Percentiles rank a stretch among this genome's conserved stretches.
These are phyloP conservation scores for Sordaria brevicollis DNA, from an alignment of 495 filamentous ascomycete genomes.

Conservation along the genomic window DNA sequence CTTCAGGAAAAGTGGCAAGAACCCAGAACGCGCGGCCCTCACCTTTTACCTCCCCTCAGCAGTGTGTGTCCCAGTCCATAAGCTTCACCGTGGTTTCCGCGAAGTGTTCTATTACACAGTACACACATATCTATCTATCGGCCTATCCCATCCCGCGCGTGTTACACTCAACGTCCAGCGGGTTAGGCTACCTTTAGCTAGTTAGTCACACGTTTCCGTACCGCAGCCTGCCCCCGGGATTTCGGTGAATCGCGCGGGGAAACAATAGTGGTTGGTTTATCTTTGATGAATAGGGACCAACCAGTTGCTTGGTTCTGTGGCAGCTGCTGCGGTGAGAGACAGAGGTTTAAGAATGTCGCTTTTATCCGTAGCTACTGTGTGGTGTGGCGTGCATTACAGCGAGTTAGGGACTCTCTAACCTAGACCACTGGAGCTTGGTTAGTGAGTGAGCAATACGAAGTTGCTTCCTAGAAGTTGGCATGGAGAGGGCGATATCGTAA, in stretches of 20 bases:
- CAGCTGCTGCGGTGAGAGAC: not conserved
- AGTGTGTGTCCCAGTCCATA: not conserved
- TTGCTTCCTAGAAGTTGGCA: too few species aligned
- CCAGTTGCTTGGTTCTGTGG: not conserved
- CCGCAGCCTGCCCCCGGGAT: not conserved
- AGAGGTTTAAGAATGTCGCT: too few species aligned
- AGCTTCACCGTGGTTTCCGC: not conserved
- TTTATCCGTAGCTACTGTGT: too few species aligned
- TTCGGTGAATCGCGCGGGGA: not conserved
- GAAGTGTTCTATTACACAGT: not conserved
- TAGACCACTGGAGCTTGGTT: too few species aligned
- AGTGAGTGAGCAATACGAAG: too few species aligned
- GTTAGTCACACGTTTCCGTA: not conserved
- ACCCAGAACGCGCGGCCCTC: not conserved
- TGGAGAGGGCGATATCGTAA: too few species aligned
- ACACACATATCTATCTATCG: not conserved
- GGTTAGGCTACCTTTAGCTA: too few species aligned
- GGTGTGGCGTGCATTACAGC: too few species aligned
- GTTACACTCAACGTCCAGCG: not conserved
- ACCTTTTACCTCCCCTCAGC: not conserved
- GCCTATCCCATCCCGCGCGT: not conserved
- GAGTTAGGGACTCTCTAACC: too few species aligned
- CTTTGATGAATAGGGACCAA: not conserved
- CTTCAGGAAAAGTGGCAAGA: not conserved
- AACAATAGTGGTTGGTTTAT: not conserved